phyloP scores from a whole-genome alignment of 495 filamentous ascomycete species.

The Aspergillus egyptiacus region DNA sequence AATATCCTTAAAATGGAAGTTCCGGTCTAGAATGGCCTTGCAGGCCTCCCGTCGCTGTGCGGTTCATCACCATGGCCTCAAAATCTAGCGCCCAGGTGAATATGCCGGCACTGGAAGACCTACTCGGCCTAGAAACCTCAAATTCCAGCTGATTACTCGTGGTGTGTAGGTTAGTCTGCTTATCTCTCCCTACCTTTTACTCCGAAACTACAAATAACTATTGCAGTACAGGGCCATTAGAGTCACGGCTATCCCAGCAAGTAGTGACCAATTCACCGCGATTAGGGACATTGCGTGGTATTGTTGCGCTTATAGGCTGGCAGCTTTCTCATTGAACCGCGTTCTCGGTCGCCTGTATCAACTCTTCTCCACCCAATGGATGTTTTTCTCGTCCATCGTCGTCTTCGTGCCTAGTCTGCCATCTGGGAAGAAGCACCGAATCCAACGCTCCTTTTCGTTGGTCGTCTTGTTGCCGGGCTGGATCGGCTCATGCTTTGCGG shows the following conservation, averaged over 20 bases:
- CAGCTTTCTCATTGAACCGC: not conserved
- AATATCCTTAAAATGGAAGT: not conserved
- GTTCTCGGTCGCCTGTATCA: slow-evolving; percentile 7
- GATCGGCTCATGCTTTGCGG: slow-evolving; percentile 2
- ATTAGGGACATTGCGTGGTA: slow-evolving; percentile 10
- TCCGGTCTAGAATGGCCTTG: not conserved
- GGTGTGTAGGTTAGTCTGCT: slow-evolving; percentile 26
- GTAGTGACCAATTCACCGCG: slow-evolving; percentile 4
- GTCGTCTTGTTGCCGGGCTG: slow-evolving; percentile 6
- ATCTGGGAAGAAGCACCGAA: not conserved
- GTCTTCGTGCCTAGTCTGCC: not conserved
- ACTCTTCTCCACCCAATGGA: slow-evolving; percentile 1
- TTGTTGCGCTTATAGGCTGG: not conserved
- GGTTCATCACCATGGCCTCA: slow-evolving; percentile 5
- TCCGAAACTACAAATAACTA: too few species aligned
- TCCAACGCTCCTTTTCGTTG: not conserved
- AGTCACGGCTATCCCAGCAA: slow-evolving; percentile 5
- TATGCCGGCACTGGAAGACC: slow-evolving; percentile 35
- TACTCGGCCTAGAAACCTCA: slow-evolving; percentile 31
- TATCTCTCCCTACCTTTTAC: not conserved
- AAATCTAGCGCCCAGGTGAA: slow-evolving; percentile 12
- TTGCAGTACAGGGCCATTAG: not conserved
- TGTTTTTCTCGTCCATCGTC: not conserved
- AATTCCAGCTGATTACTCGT: slow-evolving; percentile 29
- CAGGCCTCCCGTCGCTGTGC: not conserved